These are phyloP conservation scores for Uronychia setigera DNA, from an alignment of 73 alveolate genomes.

Conservation along the genomic window DNA sequence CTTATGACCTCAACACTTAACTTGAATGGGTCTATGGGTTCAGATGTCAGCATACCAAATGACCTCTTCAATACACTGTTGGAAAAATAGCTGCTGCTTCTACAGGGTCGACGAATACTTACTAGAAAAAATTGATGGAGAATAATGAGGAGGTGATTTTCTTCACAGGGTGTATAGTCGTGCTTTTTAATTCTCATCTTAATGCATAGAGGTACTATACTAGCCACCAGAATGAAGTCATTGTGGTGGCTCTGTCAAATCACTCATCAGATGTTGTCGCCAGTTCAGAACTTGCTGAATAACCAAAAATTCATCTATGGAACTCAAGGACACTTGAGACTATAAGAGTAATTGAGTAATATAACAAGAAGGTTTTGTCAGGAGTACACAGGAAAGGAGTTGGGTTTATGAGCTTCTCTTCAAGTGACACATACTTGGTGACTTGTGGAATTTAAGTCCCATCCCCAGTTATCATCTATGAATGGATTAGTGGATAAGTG, in stretches of 20 bases:
- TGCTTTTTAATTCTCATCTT: slow-evolving; percentile 63
- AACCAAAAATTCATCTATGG: slow-evolving; percentile 87
- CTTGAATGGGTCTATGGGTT: slow-evolving; percentile 91
- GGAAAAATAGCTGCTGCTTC: slow-evolving; percentile 55
- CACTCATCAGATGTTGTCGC: slow-evolving; percentile 74
- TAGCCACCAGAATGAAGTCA: slow-evolving; percentile 79
- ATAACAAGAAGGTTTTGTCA: slow-evolving; percentile 31
- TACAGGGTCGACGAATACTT: slow-evolving; percentile 22
- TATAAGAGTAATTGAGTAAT: background rate
- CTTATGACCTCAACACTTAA: slow-evolving; percentile 2
- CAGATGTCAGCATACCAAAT: slow-evolving; percentile 68
- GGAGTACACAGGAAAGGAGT: slow-evolving; percentile 77
- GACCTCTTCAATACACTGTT: slow-evolving; percentile 62
- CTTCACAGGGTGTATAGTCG: slow-evolving; percentile 78
- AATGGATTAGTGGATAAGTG: slow-evolving; percentile 54
- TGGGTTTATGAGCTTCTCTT: slow-evolving; percentile 47
- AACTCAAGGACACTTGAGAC: slow-evolving; percentile 75
- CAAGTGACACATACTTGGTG: slow-evolving; percentile 47
- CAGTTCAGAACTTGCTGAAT: slow-evolving; percentile 57
- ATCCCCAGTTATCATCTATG: slow-evolving; percentile 62
- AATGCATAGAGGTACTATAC: slow-evolving; percentile 77
- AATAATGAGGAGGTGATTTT: slow-evolving; percentile 62
- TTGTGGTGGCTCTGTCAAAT: slow-evolving; percentile 69
- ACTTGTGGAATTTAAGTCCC: slow-evolving; percentile 56
- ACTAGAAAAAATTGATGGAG: background rate